Evolutionary conservation across 2,329 filamentous ascomycete genomes (phyloP).

Genomic region (Colletotrichum sp.): DNA sequence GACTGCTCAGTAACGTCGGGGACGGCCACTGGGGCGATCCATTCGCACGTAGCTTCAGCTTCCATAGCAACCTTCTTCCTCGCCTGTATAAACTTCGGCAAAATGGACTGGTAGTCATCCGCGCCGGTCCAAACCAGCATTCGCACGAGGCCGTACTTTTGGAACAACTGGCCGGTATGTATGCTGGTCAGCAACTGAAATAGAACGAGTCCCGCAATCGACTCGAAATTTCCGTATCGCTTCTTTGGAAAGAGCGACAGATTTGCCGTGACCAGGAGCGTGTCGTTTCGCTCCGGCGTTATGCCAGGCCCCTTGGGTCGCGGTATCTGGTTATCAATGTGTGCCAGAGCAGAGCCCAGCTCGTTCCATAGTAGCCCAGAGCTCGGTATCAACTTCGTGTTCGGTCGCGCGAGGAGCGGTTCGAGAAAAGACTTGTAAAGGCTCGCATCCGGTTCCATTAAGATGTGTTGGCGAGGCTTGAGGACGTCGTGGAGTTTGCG

Average conservation of each 20-base stretch:
- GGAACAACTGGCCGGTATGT: constrained; percentile 64
- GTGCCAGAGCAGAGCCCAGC: constrained; percentile 57
- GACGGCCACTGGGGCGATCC: constrained; percentile 63
- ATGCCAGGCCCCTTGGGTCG: constrained; percentile 41
- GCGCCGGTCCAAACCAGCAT: constrained; percentile 77
- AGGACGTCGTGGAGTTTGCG: constrained; percentile 75
- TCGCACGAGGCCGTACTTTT: constrained; percentile 79
- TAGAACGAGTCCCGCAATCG: constrained; percentile 61
- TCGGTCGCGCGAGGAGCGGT: constrained; percentile 55
- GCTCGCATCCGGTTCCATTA: constrained; percentile 74
- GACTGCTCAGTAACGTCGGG: constrained; percentile 28
- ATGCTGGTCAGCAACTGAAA: constrained; percentile 68
- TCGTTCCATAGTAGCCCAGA: constrained; percentile 67
- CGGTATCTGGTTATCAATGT: constrained; percentile 60
- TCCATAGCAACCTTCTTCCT: constrained; percentile 65
- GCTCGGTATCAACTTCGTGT: constrained; percentile 57
- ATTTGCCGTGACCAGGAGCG: constrained; percentile 76
- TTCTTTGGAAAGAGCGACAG: constrained; percentile 60
- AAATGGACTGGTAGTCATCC: constrained; percentile 59
- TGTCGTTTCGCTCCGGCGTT: constrained; percentile 66
- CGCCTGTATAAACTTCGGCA: constrained; percentile 64
- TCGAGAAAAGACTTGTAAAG: constrained; percentile 67
- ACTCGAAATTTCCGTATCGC: constrained; percentile 56
- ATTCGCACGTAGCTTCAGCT: constrained; percentile 65
- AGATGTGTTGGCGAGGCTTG: constrained; percentile 79